These are phyloP conservation scores for Gamsiella multidivaricata DNA, from an alignment of 192 early-diverging fungal genomes.

Conservation along the genomic window DNA sequence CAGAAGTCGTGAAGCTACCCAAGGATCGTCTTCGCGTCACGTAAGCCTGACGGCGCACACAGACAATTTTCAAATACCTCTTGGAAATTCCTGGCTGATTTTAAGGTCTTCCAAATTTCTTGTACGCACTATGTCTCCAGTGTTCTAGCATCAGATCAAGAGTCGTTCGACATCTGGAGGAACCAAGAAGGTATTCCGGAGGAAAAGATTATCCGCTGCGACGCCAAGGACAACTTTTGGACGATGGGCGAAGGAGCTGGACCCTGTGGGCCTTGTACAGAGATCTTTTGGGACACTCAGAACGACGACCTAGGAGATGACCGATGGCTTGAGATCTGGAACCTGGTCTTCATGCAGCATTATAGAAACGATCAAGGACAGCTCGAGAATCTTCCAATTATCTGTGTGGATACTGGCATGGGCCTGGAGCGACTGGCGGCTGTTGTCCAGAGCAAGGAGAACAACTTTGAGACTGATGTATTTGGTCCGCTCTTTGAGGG, in stretches of 20 bases:
- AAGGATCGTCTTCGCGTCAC: conserved; percentile 65
- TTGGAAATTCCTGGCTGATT: neutral
- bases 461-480: conserved; percentile 67
- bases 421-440: conserved; percentile 66
- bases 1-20: conserved; percentile 63
- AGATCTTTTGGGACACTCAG: conserved; percentile 73
- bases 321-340: conserved; percentile 74
- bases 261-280: conserved; percentile 71
- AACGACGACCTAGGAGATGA: conserved; percentile 53
- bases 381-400: conserved; percentile 57
- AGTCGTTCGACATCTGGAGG: conserved; percentile 67
- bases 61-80: too few species aligned
- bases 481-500: conserved; percentile 59
- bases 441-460: conserved; percentile 63
- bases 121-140: conserved; percentile 12
- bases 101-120: neutral
- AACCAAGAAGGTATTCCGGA: conserved; percentile 62
- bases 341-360: conserved; percentile 71
- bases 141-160: conserved; percentile 65
- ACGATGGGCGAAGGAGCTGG: conserved; percentile 72
- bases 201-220: conserved; percentile 61
- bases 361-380: conserved; percentile 59
- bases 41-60: too few species aligned
- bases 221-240: conserved; percentile 70
- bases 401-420: conserved; percentile 73